Base-by-base conservation (phyloP, 1,284 basidiomycete species). In the Bjerkandera adusta region DNA sequence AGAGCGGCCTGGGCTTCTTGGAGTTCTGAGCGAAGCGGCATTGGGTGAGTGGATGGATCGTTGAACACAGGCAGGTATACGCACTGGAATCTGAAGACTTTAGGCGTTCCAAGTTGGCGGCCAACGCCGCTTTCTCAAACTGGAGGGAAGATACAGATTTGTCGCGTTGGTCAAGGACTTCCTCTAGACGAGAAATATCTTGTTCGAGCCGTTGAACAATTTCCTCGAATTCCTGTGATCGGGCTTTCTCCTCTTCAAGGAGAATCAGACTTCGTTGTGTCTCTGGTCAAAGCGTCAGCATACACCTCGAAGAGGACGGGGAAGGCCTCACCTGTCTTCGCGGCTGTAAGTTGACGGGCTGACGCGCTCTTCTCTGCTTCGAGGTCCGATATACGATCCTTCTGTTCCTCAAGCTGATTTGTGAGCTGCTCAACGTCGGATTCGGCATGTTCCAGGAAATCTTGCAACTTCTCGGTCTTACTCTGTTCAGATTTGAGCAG, bases 401-500 rank as follows among this genome's bases (percentile, higher is more conserved):
- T 42, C 43, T 57, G 55, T 22, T 52, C 20, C 3, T 53, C 48
- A 5, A 51, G 29, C 32, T 55, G 43, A n/a, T 49, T 50, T 2
- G 57, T 47, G 1, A 57, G 36, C 29, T 54, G 38, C 18, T 52
- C 45, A 8, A 52, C 44, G n/a, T 51, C 49, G 3, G 36, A 34
- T 24, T 54, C 53, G 10, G 56, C 32, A 22, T 55, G 49, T 32
- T 51, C 50, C 18, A 59, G 42, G n/a, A 45, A 42, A 8, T 38
- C 45, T 42, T 60, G 52, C 3, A 64, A 52, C 15, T 49, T 49
- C 20, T 48, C 45, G 7, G 48, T 49, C 36, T 52, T 58, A 36
- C 43, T 40, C n/a, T 52, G 55, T 37, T 63, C 59, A n/a, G 56
- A 54, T 29, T 60, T 49, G 20, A 66, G 48, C 3, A 54, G 49